Base-by-base conservation (phyloP, 441 rosid genomes). In the Pelargonium citronellum region DNA sequence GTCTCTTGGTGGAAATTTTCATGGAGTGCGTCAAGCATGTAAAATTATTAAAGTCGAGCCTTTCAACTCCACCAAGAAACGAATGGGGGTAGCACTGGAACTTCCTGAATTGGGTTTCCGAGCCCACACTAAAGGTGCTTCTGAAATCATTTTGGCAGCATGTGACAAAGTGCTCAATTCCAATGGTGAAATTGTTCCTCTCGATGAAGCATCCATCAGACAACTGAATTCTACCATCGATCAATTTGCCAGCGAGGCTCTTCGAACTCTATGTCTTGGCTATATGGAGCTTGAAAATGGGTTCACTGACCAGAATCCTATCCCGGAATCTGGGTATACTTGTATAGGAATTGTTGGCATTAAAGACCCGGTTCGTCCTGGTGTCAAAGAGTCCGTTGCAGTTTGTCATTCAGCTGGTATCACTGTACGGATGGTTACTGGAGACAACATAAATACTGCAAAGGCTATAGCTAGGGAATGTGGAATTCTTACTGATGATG, bases 1-100 rank as follows among this genome's bases (percentile, higher is more conserved):
- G 83, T 82, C 91, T 69, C 87, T 94, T 24, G 92, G 96, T 72
- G 98, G 96, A 64, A 81, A 88, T 70, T 87, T 86, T 51, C 96
- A 79, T 71, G 79, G 74, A 37, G 91, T 81, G 75, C 73, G 84
- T 73, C 74, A 84, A 74, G 80, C 84, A 69, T 75, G 70, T 1
- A 88, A 83, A 69, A 71, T 84, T 71, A 78, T 90, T 60, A 91
- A 89, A 83, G 92, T 91, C 60, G 97, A 94, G 80, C 93, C 93
- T 39, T 88, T 88, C 39, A 88, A 87, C 82, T 88, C 93, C 12
- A 84, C 86, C 63, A 88, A 85, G 81, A 88, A 88, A 80, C 74
- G 93, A 73, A 88, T 88, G 93, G 91, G 89, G 16, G 91, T 86
- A 49, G 89, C 89, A 24, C 67, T 94, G 68, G 86, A 84, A 83